A percentile compares a stretch with the other conserved stretches of the same genome.
phyloP scores from a whole-genome alignment of 257 asterid species.

The Salvia splendens region DNA sequence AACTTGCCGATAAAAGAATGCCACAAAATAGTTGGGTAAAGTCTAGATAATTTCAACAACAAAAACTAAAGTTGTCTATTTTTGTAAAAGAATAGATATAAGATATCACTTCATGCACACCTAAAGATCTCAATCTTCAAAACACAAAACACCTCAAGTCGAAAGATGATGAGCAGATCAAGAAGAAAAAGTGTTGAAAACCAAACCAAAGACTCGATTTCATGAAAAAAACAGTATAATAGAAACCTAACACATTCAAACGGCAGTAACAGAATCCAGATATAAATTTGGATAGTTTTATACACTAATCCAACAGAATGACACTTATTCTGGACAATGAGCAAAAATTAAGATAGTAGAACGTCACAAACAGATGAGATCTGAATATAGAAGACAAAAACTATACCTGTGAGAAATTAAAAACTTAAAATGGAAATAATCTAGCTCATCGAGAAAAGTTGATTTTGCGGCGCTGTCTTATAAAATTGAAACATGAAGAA shows the following conservation, averaged over 20 bases:
- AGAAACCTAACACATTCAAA: slow-evolving; percentile 10
- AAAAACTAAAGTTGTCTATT: slow-evolving; percentile 34
- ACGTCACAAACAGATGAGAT: slow-evolving; percentile 26
- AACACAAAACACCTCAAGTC: slow-evolving; percentile 28
- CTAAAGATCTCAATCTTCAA: slow-evolving; percentile 34
- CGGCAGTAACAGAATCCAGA: slow-evolving; percentile 23
- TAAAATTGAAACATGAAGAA: slow-evolving; percentile 15
- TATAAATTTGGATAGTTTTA: slow-evolving; percentile 5
- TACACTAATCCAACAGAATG: not conserved
- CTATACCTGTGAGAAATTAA: slow-evolving; percentile 24
- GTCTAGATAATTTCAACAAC: slow-evolving; percentile 32
- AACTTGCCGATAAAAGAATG: slow-evolving; percentile 3
- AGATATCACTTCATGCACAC: slow-evolving; percentile 39
- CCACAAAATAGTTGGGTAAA: not conserved
- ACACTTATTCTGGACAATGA: not conserved
- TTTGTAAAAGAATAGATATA: slow-evolving; percentile 23
- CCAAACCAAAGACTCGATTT: slow-evolving; percentile 20
- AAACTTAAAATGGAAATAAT: not conserved
- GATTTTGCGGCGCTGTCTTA: slow-evolving; percentile 6
- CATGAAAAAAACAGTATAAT: not conserved
- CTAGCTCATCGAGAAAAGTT: slow-evolving; percentile 10
- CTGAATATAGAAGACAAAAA: slow-evolving; percentile 15
- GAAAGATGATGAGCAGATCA: slow-evolving; percentile 34
- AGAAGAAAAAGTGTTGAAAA: not conserved
- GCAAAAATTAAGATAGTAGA: not conserved